Conservation (phyloP, 345 rosid species). For the Populus davidiana region DNA sequence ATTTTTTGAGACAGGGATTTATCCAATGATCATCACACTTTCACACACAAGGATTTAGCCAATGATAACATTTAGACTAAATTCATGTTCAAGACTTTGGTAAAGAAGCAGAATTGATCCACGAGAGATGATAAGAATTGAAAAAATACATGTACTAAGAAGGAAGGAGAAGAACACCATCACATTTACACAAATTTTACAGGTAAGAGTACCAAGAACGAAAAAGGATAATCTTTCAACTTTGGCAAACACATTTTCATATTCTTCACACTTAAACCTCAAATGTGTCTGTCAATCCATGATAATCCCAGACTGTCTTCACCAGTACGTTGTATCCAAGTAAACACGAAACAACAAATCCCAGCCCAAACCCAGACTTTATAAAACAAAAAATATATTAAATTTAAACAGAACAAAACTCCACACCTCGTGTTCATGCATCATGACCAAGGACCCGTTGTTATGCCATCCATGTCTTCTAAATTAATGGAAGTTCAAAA, state of each 20-base stretch:
- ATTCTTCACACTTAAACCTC: constrained; percentile 3
- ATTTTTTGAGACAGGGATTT: too few species aligned
- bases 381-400: not conserved
- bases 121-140: not conserved
- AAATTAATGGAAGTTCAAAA: not conserved
- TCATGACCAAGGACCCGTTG: not conserved
- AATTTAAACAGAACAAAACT: not conserved
- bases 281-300: not conserved
- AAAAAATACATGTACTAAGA: not conserved
- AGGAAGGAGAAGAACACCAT: not conserved
- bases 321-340: constrained; percentile 1
- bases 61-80: not conserved
- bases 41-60: too few species aligned
- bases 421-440: not conserved
- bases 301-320: not conserved
- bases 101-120: not conserved
- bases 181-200: constrained; percentile 27
- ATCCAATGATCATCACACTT: too few species aligned
- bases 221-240: constrained; percentile 5
- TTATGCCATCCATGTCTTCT: not conserved
- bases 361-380: constrained; percentile 2
- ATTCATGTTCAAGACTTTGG: not conserved
- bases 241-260: constrained; percentile 9
- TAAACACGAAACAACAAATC: not conserved
- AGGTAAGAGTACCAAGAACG: constrained; percentile 8